These are phyloP conservation scores for Nevesoporus exiguus DNA, from an alignment of 768 basidiomycete species.

Conservation along the genomic window DNA sequence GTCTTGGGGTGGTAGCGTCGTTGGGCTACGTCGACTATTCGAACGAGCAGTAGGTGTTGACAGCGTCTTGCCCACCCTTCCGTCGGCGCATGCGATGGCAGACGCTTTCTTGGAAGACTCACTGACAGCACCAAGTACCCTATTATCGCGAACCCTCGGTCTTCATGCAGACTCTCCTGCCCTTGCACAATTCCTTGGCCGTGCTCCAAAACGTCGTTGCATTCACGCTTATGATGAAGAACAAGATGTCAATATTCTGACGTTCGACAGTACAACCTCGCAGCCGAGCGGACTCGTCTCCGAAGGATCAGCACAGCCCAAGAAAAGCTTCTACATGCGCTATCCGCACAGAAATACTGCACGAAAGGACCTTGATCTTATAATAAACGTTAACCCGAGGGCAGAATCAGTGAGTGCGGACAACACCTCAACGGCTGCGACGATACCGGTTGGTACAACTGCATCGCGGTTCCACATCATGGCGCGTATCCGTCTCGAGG, in stretches of 20 bases:
- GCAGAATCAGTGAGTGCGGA: neutral
- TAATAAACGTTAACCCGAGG: slow-evolving; percentile 7
- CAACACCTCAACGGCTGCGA: neutral
- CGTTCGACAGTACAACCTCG: slow-evolving; percentile 6
- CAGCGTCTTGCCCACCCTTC: slow-evolving; percentile 13
- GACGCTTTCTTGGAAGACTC: slow-evolving; percentile 6
- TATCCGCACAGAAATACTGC: slow-evolving; percentile 42
- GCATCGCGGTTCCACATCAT: slow-evolving; percentile 45
- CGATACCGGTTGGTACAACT: slow-evolving; percentile 15
- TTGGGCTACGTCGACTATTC: slow-evolving; percentile 45
- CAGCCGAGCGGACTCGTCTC: neutral
- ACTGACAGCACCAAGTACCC: slow-evolving; percentile 29
- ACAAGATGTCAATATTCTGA: slow-evolving; percentile 33
- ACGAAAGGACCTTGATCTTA: slow-evolving; percentile 36
- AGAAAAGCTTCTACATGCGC: slow-evolving; percentile 34
- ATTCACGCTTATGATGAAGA: slow-evolving; percentile 38
- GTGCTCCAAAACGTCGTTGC: slow-evolving; percentile 38
- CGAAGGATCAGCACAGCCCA: neutral
- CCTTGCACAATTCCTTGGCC: slow-evolving; percentile 49
- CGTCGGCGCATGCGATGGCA: neutral
- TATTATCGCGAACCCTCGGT: slow-evolving; percentile 47
- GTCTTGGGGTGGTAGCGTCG: slow-evolving; percentile 35
- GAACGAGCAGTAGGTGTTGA: slow-evolving; percentile 47
- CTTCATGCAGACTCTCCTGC: slow-evolving; percentile 50
- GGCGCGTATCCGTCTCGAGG: slow-evolving; percentile 40